Base-by-base conservation (phyloP, 2,329 filamentous ascomycete genomes). In the Aspergillus pseudoglaucus region DNA sequence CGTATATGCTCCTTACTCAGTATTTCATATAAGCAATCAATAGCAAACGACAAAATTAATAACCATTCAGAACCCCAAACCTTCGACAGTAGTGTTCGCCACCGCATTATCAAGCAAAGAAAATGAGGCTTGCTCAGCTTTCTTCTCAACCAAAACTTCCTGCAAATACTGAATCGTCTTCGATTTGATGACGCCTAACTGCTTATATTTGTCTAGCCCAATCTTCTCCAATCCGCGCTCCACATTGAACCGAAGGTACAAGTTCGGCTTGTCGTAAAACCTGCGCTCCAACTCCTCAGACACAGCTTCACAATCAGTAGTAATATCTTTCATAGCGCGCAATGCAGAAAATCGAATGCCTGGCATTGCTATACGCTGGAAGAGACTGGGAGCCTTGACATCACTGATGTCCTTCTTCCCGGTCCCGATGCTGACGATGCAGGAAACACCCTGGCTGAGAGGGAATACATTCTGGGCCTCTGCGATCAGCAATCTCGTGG, bases 241-340 rank as follows among this genome's bases (percentile, higher is more conserved):
- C 5, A 72, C 68, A 41, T 69, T 71, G 50, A 72, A 69, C 0
- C 68, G 65, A 46, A 64, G 69, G 38, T 63, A 67, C 0, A 52
- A 44, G 6, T 51, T 46, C 1, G 30, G 23, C 0, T 23, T 43
- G 4, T 12, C 20, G 1, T 52, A 51, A 9, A 56, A 57, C 0
- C 47, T 52, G 9, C 49, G 37, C 2, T 56, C 49, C 0, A 48
- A 49, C 1, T 55, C 35, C 15, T 49, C 50, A 0, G 57, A 51
- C 9, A 43, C 30, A 4, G 14, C 4, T 22, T 47, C 41, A 27
- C 40, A 43, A 18, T 56, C 54, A 1, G 49, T 54, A 0, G 49
- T 51, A 40, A 59, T 45, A 9, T 46, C 45, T 2, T 56, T 52
- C 3, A 59, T 18, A 3, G 54, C 57, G n/a, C 53, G 55, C 1